Evolutionary conservation across 2,329 filamentous ascomycete genomes (phyloP).

Genomic region (Nemania abortiva): DNA sequence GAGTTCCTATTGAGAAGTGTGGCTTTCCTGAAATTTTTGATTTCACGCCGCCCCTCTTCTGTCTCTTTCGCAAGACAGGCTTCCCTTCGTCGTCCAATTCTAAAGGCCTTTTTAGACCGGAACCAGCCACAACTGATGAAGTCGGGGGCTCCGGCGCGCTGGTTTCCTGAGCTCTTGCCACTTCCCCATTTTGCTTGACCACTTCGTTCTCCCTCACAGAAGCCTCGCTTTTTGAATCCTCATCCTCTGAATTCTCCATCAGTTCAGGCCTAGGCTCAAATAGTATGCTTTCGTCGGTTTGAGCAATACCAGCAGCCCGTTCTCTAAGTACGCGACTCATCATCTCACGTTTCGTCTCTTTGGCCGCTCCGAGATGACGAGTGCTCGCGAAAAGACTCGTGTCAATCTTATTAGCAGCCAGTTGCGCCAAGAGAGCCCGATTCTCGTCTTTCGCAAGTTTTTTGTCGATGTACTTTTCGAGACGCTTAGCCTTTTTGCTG

Average conservation of each 20-base stretch:
- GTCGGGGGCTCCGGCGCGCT: slow-evolving; percentile 15
- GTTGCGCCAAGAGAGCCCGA: slow-evolving; percentile 82
- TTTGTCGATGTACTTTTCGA: slow-evolving; percentile 81
- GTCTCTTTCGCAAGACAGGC: slow-evolving; percentile 85
- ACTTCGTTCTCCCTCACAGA: slow-evolving; percentile 30
- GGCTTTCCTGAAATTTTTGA: slow-evolving; percentile 64
- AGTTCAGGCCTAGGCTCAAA: slow-evolving; percentile 60
- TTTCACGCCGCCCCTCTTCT: slow-evolving; percentile 74
- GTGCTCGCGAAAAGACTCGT: slow-evolving; percentile 84
- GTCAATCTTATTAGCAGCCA: slow-evolving; percentile 83
- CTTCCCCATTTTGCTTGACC: slow-evolving; percentile 16
- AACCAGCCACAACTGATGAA: slow-evolving; percentile 64
- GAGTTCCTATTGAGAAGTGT: slow-evolving; percentile 28
- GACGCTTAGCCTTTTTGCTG: slow-evolving; percentile 73
- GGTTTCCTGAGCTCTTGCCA: slow-evolving; percentile 2
- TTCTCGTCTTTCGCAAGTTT: slow-evolving; percentile 97
- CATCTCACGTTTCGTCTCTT: slow-evolving; percentile 78
- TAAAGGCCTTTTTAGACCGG: slow-evolving; percentile 87
- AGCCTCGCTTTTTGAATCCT: slow-evolving; percentile 47
- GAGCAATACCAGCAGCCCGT: slow-evolving; percentile 71
- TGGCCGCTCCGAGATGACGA: slow-evolving; percentile 78
- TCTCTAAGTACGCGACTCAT: slow-evolving; percentile 73
- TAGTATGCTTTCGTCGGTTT: slow-evolving; percentile 66
- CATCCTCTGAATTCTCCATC: slow-evolving; percentile 51
- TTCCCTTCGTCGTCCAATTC: slow-evolving; percentile 82